Conservation (phyloP, 345 rosid genomes). For the Salix suchowensis region DNA sequence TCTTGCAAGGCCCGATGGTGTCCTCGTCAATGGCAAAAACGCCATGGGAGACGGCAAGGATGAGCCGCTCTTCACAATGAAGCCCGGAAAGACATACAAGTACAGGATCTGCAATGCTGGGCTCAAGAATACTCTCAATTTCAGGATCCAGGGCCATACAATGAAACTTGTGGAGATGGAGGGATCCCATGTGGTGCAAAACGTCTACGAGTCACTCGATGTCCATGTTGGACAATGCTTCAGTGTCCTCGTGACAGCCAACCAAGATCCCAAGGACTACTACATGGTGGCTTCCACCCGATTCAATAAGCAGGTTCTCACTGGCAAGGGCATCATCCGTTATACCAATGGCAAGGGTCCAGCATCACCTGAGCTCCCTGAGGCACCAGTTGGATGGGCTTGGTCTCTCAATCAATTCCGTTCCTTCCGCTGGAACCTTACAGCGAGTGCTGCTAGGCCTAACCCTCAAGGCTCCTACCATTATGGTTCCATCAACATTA, state of each 20-base stretch:
- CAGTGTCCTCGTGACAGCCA: slow-evolving; percentile 22
- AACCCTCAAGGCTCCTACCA: slow-evolving; percentile 42
- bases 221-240: slow-evolving; percentile 34
- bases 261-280: slow-evolving; percentile 29
- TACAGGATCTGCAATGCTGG: slow-evolving; percentile 30
- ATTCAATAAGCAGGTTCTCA: slow-evolving; percentile 22
- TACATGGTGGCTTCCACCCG: slow-evolving; percentile 32
- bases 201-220: slow-evolving; percentile 24
- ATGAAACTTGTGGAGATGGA: slow-evolving; percentile 35
- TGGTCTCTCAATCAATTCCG: slow-evolving; percentile 41
- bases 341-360: slow-evolving; percentile 21
- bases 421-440: slow-evolving; percentile 37
- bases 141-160: slow-evolving; percentile 28
- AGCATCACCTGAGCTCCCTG: slow-evolving; percentile 24
- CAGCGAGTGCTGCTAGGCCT: slow-evolving; percentile 38
- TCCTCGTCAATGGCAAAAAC: slow-evolving; percentile 27
- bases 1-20: slow-evolving; percentile 24
- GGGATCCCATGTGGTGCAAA: slow-evolving; percentile 33
- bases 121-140: slow-evolving; percentile 28
- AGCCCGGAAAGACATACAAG: slow-evolving; percentile 33
- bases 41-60: slow-evolving; percentile 16
- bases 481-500: slow-evolving; percentile 33
- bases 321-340: slow-evolving; percentile 18
- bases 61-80: slow-evolving; percentile 31
- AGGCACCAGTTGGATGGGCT: slow-evolving; percentile 35